phyloP scores from a whole-genome alignment of 164 flowering plant species.

The Amborella trichopoda region DNA sequence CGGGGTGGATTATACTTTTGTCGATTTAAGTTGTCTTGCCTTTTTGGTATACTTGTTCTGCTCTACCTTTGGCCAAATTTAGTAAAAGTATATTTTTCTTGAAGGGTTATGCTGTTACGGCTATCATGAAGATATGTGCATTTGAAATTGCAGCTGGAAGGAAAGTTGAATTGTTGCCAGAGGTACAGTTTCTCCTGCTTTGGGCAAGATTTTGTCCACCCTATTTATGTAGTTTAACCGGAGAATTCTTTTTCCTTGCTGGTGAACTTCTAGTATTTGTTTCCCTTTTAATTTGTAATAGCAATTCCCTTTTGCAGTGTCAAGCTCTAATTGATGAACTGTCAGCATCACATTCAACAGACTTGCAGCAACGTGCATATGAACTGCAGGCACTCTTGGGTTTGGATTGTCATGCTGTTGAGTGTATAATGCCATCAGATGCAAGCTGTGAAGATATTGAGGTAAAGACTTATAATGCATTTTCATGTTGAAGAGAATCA shows the following conservation, averaged over 20 bases:
- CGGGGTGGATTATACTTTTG: too few species aligned
- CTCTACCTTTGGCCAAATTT: too few species aligned
- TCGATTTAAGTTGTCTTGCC: too few species aligned
- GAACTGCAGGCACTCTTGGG: constrained; percentile 73
- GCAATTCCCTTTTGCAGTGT: constrained; percentile 46
- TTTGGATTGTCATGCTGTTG: constrained; percentile 58
- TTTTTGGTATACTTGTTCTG: too few species aligned
- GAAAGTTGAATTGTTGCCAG: constrained; percentile 71
- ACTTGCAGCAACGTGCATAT: constrained; percentile 97
- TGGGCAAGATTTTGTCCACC: background rate
- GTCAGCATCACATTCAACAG: constrained; percentile 90
- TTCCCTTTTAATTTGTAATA: background rate
- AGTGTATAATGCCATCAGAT: constrained; percentile 68
- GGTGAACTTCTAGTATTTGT: background rate
- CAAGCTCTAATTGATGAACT: constrained; percentile 85
- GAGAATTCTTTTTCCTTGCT: background rate
- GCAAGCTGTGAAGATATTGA: constrained; percentile 95
- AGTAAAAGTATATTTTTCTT: constrained; percentile 8
- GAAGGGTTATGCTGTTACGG: constrained; percentile 95
- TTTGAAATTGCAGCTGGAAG: constrained; percentile 88
- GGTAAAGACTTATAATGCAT: constrained; percentile 25
- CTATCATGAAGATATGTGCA: constrained; percentile 84
- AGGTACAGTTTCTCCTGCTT: constrained; percentile 33
- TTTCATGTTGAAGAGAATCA: too few species aligned
- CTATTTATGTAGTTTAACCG: background rate